These are phyloP conservation scores for Paramecium octaurelia DNA, from an alignment of 73 alveolate genomes.

Conservation along the genomic window DNA sequence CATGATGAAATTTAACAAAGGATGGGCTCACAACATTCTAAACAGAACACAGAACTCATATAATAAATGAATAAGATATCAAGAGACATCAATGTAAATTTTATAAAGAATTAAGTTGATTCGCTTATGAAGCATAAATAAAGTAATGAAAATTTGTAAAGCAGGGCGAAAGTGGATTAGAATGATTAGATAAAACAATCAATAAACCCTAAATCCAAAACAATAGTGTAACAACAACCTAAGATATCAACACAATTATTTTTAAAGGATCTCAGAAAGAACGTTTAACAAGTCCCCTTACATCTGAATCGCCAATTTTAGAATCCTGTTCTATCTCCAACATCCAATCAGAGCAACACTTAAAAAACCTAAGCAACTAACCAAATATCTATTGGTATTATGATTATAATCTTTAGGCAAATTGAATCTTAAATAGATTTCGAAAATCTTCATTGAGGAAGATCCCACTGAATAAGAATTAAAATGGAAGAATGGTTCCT, in stretches of 20 bases:
- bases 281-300: background rate
- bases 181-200: background rate
- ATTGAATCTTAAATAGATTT: background rate
- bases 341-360: background rate
- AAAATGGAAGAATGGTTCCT: constrained; percentile 11
- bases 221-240: background rate
- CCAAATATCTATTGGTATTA: background rate
- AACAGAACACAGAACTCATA: background rate
- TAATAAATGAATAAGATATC: background rate
- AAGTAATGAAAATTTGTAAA: background rate
- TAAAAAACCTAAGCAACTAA: background rate
- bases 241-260: background rate
- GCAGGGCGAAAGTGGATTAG: background rate
- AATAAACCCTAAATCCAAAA: background rate
- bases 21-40: background rate
- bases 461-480: background rate
- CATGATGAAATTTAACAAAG: background rate
- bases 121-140: background rate
- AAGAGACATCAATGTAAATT: background rate
- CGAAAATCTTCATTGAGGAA: constrained; percentile 15
- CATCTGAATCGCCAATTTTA: background rate
- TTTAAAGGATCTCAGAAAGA: background rate
- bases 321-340: background rate
- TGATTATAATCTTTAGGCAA: background rate
- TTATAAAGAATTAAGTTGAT: background rate